A percentile compares a stretch with the other conserved stretches of the same genome.
phyloP scores from a whole-genome alignment of 1,139 yeast genomes.

The Torulaspora pretoriensis region DNA sequence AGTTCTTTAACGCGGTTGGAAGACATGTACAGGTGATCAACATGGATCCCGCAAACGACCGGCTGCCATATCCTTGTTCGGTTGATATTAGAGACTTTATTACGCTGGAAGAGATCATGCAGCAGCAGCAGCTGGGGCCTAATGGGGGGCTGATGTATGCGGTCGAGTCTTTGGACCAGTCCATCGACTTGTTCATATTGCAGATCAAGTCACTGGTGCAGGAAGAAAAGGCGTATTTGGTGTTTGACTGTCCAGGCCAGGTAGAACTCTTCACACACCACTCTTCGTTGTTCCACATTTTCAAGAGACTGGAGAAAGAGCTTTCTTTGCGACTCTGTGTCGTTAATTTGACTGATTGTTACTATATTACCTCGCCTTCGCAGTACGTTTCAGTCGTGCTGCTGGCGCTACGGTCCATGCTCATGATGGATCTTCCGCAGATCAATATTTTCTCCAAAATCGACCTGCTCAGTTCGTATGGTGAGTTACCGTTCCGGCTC shows the following conservation, averaged over 20 bases:
- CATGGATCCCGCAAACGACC: conserved; percentile 93
- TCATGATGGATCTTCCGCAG: conserved; percentile 88
- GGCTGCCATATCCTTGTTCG: conserved; percentile 73
- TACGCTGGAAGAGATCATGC: conserved; percentile 87
- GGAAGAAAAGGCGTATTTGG: conserved; percentile 60
- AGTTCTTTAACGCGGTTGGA: conserved; percentile 90
- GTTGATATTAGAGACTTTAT: conserved; percentile 86
- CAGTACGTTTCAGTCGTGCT: conserved; percentile 83
- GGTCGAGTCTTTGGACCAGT: conserved; percentile 58
- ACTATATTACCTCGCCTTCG: conserved; percentile 79
- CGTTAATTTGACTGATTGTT: conserved; percentile 82
- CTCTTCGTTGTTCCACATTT: conserved; percentile 71
- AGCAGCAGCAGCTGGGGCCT: conserved; percentile 77
- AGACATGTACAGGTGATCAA: conserved; percentile 78
- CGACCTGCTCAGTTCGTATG: conserved; percentile 70
- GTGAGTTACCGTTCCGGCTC: conserved; percentile 62
- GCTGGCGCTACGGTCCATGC: conserved; percentile 84
- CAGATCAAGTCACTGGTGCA: conserved; percentile 56
- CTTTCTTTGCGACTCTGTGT: conserved; percentile 75
- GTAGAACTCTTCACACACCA: conserved; percentile 93
- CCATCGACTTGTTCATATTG: conserved; percentile 56
- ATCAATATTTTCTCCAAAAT: conserved; percentile 88
- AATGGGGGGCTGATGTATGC: conserved; percentile 95
- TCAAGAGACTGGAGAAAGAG: conserved; percentile 61
- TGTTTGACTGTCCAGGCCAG: conserved; percentile 98